Evolutionary conservation across 345 rosid genomes (phyloP).

Genomic region (Bruguiera parviflora): DNA sequence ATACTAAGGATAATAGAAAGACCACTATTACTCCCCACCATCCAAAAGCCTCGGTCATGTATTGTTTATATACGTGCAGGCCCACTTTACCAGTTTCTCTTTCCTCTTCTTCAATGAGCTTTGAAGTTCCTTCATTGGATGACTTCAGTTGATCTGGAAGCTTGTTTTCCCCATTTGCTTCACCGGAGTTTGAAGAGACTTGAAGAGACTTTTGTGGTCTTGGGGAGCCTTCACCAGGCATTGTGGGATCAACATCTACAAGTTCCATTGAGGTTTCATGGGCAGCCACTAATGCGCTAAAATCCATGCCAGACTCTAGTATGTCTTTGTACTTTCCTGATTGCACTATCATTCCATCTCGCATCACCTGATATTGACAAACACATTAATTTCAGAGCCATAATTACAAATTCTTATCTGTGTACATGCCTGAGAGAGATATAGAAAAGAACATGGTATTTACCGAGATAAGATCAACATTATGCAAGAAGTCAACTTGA

Average conservation of each 20-base stretch:
- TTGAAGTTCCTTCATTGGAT: constrained; percentile 47
- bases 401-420: neutral
- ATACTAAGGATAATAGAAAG: constrained; percentile 52
- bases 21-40: constrained; percentile 76
- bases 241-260: constrained; percentile 51
- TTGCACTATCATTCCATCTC: constrained; percentile 28
- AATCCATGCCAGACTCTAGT: constrained; percentile 16
- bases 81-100: constrained; percentile 81
- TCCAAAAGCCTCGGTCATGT: constrained; percentile 81
- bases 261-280: constrained; percentile 69
- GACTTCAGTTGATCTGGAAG: constrained; percentile 36
- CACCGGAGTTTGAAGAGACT: constrained; percentile 33
- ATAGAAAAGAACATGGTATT: neutral
- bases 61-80: constrained; percentile 61
- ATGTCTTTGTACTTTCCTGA: constrained; percentile 27
- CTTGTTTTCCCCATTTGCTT: constrained; percentile 50
- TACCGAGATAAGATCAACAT: constrained; percentile 33
- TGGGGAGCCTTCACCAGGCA: constrained; percentile 35
- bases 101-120: constrained; percentile 35
- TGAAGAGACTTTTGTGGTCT: constrained; percentile 32
- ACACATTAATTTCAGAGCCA: neutral
- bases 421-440: neutral
- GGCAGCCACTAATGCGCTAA: constrained; percentile 28
- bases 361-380: constrained; percentile 25
- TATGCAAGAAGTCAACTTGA: constrained; percentile 34